These are phyloP conservation scores for Periconia digitata DNA, from an alignment of 2,329 filamentous ascomycete species.

Conservation along the genomic window DNA sequence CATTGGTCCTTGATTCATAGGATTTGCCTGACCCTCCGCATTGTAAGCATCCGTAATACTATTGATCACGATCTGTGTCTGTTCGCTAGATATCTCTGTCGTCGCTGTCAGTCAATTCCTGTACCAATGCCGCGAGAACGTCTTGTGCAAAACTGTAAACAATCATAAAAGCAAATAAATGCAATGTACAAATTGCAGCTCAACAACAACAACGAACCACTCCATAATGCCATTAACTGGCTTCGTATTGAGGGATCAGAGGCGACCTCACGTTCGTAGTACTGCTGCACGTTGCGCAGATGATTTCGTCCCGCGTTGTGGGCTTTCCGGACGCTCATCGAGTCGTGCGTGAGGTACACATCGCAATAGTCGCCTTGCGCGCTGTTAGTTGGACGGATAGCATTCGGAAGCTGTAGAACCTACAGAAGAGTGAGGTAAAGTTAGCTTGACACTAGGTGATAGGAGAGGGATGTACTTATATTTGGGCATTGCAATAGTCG, in stretches of 20 bases:
- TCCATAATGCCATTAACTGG: too few species aligned
- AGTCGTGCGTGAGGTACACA: slow-evolving; percentile 99
- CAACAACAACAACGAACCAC: too few species aligned
- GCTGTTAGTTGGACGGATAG: slow-evolving; percentile 10
- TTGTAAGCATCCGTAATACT: slow-evolving; percentile 95
- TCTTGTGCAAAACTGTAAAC: too few species aligned
- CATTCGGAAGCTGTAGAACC: slow-evolving; percentile 33
- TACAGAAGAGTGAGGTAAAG: slow-evolving; percentile 67
- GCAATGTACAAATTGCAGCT: too few species aligned
- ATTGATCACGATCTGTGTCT: slow-evolving; percentile 97
- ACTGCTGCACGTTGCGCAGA: slow-evolving; percentile 94
- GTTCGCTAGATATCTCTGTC: slow-evolving; percentile 93
- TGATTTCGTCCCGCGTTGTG: slow-evolving; percentile 98
- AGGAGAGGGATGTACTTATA: slow-evolving; percentile 61
- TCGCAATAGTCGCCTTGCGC: slow-evolving; percentile 88
- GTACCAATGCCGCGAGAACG: too few species aligned
- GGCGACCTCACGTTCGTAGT: slow-evolving; percentile 80
- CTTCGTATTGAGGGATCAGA: slow-evolving; percentile 6
- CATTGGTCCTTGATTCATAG: slow-evolving; percentile 63
- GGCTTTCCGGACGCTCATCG: slow-evolving; percentile 98
- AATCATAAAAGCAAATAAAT: too few species aligned
- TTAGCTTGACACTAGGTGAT: slow-evolving; percentile 14
- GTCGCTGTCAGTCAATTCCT: slow-evolving; percentile 1
- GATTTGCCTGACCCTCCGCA: slow-evolving; percentile 89
- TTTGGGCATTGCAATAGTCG: slow-evolving; percentile 86